Evolutionary conservation across 768 basidiomycete genomes (phyloP).

Genomic region (Russula brevipes): DNA sequence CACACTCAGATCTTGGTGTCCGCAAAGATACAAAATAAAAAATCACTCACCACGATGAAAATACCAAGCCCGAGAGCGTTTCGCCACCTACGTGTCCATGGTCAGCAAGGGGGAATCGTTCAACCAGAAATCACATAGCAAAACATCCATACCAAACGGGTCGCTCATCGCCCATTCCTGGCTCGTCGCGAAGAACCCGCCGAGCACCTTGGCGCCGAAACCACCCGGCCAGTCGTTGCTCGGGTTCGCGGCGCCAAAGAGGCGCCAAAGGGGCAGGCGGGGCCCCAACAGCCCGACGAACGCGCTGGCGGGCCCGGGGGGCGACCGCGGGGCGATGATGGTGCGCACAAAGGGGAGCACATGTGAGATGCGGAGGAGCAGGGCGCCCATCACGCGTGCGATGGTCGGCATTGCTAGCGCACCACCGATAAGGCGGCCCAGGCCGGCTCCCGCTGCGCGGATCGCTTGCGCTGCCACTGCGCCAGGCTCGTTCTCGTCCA

Average conservation of each 20-base stretch:
- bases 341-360: constrained; percentile 36
- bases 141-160: constrained; percentile 56
- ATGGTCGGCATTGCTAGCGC: constrained; percentile 65
- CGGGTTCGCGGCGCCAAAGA: neutral
- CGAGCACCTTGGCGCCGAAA: constrained; percentile 27
- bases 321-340: constrained; percentile 27
- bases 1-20: neutral
- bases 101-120: too few species aligned
- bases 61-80: constrained; percentile 64
- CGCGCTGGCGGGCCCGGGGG: neutral
- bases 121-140: neutral
- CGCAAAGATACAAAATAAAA: neutral
- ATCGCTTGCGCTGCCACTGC: constrained; percentile 56
- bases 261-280: neutral
- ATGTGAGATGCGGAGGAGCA: constrained; percentile 52
- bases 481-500: constrained; percentile 31
- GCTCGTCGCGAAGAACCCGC: constrained; percentile 43
- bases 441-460: constrained; percentile 49
- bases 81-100: constrained; percentile 45
- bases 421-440: constrained; percentile 65
- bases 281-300: neutral
- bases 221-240: constrained; percentile 5
- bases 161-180: constrained; percentile 62
- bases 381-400: constrained; percentile 56
- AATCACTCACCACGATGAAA: constrained; percentile 50